Percentiles rank a stretch among this genome's conserved stretches.
phyloP scores from a whole-genome alignment of 129 eudicot genomes.

The Oenanthe sinensis region DNA sequence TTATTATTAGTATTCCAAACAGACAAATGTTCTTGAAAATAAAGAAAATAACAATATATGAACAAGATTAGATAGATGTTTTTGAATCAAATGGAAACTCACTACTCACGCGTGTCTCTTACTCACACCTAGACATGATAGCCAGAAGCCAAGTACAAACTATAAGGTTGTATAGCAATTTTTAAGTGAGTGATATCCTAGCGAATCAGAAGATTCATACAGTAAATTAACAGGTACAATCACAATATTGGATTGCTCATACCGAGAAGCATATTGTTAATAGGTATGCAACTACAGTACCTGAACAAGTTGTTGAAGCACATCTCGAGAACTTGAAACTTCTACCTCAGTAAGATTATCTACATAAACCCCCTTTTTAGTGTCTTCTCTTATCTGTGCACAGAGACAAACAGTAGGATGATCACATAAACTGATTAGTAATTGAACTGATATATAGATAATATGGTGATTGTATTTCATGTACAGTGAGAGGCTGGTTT shows the following conservation, averaged over 20 bases:
- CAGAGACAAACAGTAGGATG: not conserved
- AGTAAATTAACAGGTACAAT: not conserved
- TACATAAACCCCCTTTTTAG: constrained; percentile 86
- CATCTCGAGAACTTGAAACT: constrained; percentile 90
- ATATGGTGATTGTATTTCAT: not conserved
- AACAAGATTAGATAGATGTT: not conserved
- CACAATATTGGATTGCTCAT: no score
- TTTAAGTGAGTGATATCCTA: not conserved
- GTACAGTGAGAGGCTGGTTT: not conserved
- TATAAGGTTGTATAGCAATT: not conserved
- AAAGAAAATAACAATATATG: no score
- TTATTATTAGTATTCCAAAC: no score
- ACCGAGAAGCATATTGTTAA: not conserved
- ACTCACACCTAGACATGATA: not conserved
- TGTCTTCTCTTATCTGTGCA: constrained; percentile 88
- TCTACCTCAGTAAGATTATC: constrained; percentile 84
- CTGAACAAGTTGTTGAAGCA: constrained; percentile 92
- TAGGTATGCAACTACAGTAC: constrained; percentile 24
- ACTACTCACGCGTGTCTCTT: not conserved
- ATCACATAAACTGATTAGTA: not conserved
- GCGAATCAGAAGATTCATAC: not conserved
- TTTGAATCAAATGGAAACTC: not conserved
- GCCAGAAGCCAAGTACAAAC: not conserved
- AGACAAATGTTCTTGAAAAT: no score
- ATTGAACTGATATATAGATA: not conserved